A percentile compares a stretch with the other conserved stretches of the same genome.
phyloP scores from a whole-genome alignment of 2,329 filamentous ascomycete genomes.

The Fusarium sp. region DNA sequence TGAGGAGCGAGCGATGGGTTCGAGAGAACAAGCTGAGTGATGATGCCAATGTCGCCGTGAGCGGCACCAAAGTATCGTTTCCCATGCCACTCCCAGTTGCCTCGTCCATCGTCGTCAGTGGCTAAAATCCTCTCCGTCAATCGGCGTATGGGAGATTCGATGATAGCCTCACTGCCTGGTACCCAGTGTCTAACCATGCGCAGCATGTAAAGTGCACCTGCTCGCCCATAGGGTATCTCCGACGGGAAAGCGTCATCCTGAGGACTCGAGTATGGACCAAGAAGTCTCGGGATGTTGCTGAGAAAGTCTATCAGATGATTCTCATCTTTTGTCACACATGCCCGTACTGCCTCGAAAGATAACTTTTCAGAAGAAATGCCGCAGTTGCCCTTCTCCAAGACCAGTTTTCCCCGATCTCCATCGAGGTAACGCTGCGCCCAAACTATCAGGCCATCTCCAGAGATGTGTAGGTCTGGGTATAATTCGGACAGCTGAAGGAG shows the following conservation, averaged over 20 bases:
- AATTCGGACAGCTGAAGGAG: constrained; percentile 64
- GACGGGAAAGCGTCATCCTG: constrained; percentile 63
- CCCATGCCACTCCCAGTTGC: constrained; percentile 74
- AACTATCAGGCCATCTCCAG: constrained; percentile 57
- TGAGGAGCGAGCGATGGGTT: constrained; percentile 67
- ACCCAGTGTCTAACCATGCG: constrained; percentile 73
- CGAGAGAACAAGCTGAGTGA: constrained; percentile 77
- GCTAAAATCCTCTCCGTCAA: constrained; percentile 73
- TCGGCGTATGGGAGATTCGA: constrained; percentile 68
- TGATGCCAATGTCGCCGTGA: constrained; percentile 78
- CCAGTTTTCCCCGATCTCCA: constrained; percentile 53
- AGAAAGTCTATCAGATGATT: constrained; percentile 58
- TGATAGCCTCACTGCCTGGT: constrained; percentile 61
- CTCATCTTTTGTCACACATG: constrained; percentile 59
- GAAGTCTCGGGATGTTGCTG: constrained; percentile 55
- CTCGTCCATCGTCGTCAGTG: constrained; percentile 58
- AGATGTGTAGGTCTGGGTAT: constrained; percentile 61
- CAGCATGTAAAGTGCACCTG: constrained; percentile 78
- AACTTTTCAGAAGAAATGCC: constrained; percentile 67
- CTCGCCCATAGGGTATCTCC: constrained; percentile 77
- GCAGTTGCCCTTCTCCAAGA: constrained; percentile 61
- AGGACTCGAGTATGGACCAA: constrained; percentile 46
- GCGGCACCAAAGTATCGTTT: constrained; percentile 75
- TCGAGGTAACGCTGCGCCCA: constrained; percentile 66
- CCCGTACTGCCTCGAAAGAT: constrained; percentile 61